A percentile compares a stretch with the other conserved stretches of the same genome.
These are phyloP conservation scores for Panicum hallii DNA, from an alignment of 202 grass and related monocot species.

Conservation along the genomic window DNA sequence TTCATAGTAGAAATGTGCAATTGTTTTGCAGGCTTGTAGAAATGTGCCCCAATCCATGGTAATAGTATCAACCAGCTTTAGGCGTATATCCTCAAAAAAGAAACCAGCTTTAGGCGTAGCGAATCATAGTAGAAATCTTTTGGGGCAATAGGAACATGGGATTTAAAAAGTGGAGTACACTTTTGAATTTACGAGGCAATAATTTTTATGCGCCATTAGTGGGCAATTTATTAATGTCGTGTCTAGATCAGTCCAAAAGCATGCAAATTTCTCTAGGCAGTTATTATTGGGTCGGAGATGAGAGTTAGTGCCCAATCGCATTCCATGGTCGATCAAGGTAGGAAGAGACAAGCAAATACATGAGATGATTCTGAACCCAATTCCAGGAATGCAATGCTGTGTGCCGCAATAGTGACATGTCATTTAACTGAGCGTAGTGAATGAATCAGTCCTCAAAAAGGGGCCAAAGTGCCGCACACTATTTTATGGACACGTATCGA, in stretches of 20 bases:
- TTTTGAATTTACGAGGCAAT: too few species aligned
- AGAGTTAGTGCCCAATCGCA: conserved; percentile 24
- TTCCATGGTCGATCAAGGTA: neutral
- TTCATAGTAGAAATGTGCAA: too few species aligned
- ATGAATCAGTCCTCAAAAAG: conserved; percentile 17
- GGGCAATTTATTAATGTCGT: neutral
- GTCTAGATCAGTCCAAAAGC: neutral
- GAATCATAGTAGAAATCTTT: neutral
- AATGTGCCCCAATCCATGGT: neutral
- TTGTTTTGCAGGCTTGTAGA: neutral
- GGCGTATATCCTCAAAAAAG: neutral
- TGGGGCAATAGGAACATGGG: neutral
- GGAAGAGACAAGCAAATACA: neutral
- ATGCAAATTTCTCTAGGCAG: neutral
- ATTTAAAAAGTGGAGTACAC: neutral
- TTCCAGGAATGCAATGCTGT: neutral
- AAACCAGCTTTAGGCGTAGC: too few species aligned
- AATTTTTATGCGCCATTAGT: neutral
- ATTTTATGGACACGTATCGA: neutral
- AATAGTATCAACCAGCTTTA: neutral
- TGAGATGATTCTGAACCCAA: conserved; percentile 1
- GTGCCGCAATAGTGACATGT: conserved; percentile 29
- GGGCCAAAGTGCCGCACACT: neutral
- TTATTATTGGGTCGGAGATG: neutral
- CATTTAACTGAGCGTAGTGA: neutral